Conservation (phyloP, 2,329 filamentous ascomycete genomes). For the Madurella fahalii region DNA sequence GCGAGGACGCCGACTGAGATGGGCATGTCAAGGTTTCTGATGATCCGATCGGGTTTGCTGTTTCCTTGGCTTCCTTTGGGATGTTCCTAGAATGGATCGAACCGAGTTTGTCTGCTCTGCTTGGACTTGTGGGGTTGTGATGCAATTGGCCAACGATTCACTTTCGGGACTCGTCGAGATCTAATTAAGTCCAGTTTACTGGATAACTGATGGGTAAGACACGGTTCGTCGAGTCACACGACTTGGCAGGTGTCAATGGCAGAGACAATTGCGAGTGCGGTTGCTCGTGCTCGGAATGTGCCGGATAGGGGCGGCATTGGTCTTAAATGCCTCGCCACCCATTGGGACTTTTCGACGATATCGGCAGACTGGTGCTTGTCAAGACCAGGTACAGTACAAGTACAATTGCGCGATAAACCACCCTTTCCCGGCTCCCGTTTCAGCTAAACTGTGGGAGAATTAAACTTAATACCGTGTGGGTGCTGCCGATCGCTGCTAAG, state of each 20-base stretch:
- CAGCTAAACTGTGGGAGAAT: background rate
- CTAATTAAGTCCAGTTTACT: no score
- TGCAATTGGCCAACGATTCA: no score
- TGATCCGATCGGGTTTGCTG: background rate
- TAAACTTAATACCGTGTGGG: background rate
- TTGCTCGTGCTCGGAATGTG: background rate
- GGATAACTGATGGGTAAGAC: no score
- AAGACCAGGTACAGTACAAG: no score
- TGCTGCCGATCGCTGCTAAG: background rate
- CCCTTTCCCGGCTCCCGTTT: background rate
- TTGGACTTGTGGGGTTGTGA: no score
- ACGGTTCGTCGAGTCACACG: background rate
- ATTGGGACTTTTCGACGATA: background rate
- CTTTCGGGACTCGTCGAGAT: no score
- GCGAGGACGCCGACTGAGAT: conserved; percentile 61
- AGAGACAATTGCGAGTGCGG: background rate
- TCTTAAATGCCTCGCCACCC: background rate
- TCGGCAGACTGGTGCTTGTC: background rate
- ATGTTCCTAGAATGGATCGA: no score
- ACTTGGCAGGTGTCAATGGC: background rate
- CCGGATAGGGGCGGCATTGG: background rate
- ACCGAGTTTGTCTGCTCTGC: no score
- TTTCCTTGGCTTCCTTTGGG: no score
- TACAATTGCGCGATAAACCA: background rate
- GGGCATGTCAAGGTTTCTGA: conserved; percentile 24